Base-by-base conservation (phyloP, 2,329 filamentous ascomycete species). In the Blastomyces parvus region DNA sequence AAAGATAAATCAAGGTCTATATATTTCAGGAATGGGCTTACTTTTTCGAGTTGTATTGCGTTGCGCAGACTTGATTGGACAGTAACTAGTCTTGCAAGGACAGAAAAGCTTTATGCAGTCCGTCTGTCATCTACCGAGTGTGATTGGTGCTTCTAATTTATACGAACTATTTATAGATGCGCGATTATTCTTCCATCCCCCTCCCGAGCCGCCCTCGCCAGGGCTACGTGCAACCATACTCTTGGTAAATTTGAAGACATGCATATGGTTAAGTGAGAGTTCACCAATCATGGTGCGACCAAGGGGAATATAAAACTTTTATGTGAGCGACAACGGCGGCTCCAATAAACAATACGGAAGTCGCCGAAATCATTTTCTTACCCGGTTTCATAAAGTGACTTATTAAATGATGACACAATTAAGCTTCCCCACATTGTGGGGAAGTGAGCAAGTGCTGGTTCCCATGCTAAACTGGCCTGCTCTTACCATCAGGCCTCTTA, bases 361-460 rank as follows among this genome's bases (percentile, higher is more conserved):
- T 22, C 44, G 44, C 44, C 6, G 44, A 46, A 46, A 46, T 22
- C n/a, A n/a, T 46, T n/a, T 19, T 46, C 30, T 46, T 6, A 44
- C 42, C n/a, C 8, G 42, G 17, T n/a, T 3, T 4, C 9, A 44
- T 22, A 13, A 25, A 48, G 25, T 1, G 50, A 33, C 3, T 53
- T n/a, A 55, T 9, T 36, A 25, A 48, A 48, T 48, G 8, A 48
- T 25, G 19, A 22, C 46, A 25, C 2, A 11, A 5, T 9, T 25
- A 27, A 25, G 52, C 30, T 55, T 22, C 52, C 52, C 52, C 52
- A 30, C 52, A 55, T n/a, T 55, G 52, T 55, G 52, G 52, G 52
- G 52, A 55, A 55, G 52, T n/a, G 19, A 11, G 9, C 27, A 33
- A 55, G 17, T 14, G 17, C 13, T 33, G 22, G 14, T 8, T 25